A percentile compares a stretch with the other conserved stretches of the same genome.
Evolutionary conservation across 768 basidiomycete species (phyloP).

Genomic region (Coprinopsis strossmayeri): DNA sequence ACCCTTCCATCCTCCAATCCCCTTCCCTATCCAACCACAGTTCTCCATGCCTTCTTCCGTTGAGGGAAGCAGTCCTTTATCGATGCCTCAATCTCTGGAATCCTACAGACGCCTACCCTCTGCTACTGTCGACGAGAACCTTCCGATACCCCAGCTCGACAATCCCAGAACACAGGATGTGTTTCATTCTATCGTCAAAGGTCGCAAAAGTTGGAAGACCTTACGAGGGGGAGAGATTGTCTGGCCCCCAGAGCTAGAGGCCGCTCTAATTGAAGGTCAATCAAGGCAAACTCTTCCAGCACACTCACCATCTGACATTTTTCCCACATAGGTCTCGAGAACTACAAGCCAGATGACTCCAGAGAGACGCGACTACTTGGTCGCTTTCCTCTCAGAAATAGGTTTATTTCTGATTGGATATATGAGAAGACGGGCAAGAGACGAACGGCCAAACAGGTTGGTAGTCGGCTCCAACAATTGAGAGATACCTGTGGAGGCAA

Average conservation of each 20-base stretch:
- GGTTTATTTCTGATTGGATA: constrained; percentile 77
- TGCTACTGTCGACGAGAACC: constrained; percentile 12
- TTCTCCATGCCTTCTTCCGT: neutral
- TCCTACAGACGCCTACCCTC: constrained; percentile 9
- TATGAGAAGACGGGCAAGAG: constrained; percentile 60
- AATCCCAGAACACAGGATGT: constrained; percentile 46
- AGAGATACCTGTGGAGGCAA: constrained; percentile 70
- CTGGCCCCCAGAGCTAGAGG: constrained; percentile 77
- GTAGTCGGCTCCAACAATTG: constrained; percentile 73
- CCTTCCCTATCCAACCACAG: constrained; percentile 1
- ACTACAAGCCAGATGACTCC: constrained; percentile 66
- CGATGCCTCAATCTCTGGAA: constrained; percentile 9
- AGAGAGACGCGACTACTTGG: constrained; percentile 68
- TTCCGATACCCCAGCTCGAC: constrained; percentile 22
- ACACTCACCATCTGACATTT: too few species aligned
- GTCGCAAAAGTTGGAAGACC: constrained; percentile 73
- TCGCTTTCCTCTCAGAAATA: constrained; percentile 72
- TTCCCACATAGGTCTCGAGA: constrained; percentile 48
- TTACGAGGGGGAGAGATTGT: constrained; percentile 67
- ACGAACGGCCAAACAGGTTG: constrained; percentile 74
- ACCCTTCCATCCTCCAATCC: constrained; percentile 17
- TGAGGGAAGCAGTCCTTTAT: neutral
- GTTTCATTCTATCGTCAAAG: constrained; percentile 58
- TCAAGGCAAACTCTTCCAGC: constrained; percentile 2
- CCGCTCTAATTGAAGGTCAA: constrained; percentile 66